A percentile compares a stretch with the other conserved stretches of the same genome.
phyloP scores from a whole-genome alignment of 371 early-diverging fungal genomes.

The Apophysomyces variabilis region DNA sequence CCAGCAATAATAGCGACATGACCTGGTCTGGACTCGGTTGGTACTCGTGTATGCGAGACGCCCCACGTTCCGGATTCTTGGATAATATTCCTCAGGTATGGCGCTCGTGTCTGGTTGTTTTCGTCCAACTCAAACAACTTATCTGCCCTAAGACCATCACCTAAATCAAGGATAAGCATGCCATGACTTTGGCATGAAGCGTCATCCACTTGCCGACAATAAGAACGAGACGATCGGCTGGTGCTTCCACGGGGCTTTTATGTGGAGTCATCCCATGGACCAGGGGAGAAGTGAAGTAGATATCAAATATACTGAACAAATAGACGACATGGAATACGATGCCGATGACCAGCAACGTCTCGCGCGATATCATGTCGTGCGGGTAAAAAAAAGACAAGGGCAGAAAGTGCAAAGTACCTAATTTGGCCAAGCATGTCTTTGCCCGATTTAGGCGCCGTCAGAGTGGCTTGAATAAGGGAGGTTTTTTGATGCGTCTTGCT shows the following conservation, averaged over 20 bases:
- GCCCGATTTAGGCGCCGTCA: not conserved
- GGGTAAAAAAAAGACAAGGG: not conserved
- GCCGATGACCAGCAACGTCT: conserved; percentile 71
- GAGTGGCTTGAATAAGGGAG: not conserved
- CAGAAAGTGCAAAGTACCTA: no score
- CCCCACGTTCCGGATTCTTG: conserved; percentile 82
- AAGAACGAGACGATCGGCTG: conserved; percentile 89
- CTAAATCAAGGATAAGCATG: conserved; percentile 38
- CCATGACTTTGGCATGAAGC: not conserved
- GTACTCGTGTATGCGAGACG: conserved; percentile 95
- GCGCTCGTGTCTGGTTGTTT: conserved; percentile 63
- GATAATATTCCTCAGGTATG: conserved; percentile 72
- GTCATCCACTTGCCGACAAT: conserved; percentile 72
- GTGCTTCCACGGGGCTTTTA: conserved; percentile 68
- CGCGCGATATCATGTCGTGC: conserved; percentile 50
- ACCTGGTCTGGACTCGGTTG: conserved; percentile 97
- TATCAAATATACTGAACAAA: conserved; percentile 93
- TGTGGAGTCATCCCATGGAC: conserved; percentile 95
- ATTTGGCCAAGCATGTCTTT: no score
- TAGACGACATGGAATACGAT: conserved; percentile 92
- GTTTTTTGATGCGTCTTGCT: not conserved
- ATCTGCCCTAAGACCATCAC: conserved; percentile 94
- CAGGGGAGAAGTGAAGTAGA: conserved; percentile 96
- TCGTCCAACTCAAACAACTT: conserved; percentile 77
- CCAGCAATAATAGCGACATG: conserved; percentile 97